Conservation (phyloP, 2,329 filamentous ascomycete genomes). For the Metarhizium robertsii region DNA sequence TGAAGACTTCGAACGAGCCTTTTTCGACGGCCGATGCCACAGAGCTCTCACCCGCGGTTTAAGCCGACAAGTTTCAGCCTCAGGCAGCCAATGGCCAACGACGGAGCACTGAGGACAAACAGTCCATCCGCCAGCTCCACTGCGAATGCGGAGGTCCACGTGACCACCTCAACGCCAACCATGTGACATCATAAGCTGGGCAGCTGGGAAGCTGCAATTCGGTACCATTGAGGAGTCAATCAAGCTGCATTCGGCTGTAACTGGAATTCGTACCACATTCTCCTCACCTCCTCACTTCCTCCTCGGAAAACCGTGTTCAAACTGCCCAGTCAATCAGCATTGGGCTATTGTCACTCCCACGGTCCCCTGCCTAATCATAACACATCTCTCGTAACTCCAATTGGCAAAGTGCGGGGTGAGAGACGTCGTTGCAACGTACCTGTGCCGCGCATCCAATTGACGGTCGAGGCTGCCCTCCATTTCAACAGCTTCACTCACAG, state of each 20-base stretch:
- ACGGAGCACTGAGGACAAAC: neutral
- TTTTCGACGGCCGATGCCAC: constrained; percentile 23
- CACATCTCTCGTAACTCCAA: neutral
- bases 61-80: constrained; percentile 20
- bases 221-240: too few relatives aligned
- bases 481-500: constrained; percentile 3
- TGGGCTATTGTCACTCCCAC: constrained; percentile 5
- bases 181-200: constrained; percentile 10
- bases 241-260: neutral
- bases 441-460: constrained; percentile 17
- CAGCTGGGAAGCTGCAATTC: neutral
- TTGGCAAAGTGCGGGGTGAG: constrained; percentile 15
- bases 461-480: constrained; percentile 20
- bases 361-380: neutral
- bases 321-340: constrained; percentile 4
- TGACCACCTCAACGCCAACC: neutral
- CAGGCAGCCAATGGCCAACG: constrained; percentile 7
- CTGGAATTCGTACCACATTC: neutral
- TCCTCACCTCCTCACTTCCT: neutral
- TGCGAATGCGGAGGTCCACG: neutral
- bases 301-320: neutral
- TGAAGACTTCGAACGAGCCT: constrained; percentile 29
- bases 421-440: constrained; percentile 10
- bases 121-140: neutral
- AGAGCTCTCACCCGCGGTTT: constrained; percentile 21